Base-by-base conservation (phyloP, 179 eudicot genomes). In the Beta corolliflora region DNA sequence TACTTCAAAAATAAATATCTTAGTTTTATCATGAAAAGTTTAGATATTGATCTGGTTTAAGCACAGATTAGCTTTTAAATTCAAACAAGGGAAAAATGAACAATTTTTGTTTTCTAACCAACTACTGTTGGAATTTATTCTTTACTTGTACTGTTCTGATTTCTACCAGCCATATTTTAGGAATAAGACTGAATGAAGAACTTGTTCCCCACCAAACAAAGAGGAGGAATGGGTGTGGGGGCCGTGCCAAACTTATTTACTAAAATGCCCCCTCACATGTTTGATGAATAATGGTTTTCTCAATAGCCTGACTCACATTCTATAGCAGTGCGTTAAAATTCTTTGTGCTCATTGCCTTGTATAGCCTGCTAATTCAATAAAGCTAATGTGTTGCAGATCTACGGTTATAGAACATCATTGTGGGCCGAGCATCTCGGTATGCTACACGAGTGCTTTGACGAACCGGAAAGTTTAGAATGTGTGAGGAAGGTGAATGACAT, bases 351-450 rank as follows among this genome's bases (percentile, higher is more conserved):
- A 36, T 36, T 29, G 29, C 9, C 18, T 29, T 58, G 23, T 29
- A 54, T 16, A 58, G 23, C 77, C 15, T 63, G 73, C 54, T 71
- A 16, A 65, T 18, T 53, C 48, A 46, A 7, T 75, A 25, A 80
- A 77, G 44, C 50, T 54, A 55, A 23, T 83, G 11, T 66, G 59
- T 23, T 87, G 86, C 87, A 94, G 98, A 81, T 94, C 16, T 92
- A 94, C 56, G 98, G 98, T 68, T 94, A 94, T 82, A 85, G 97
- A 88, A 89, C 86, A 84, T 94, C 98, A 7, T 85, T 94, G 76
- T 92, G 98, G 98, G 97, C 95, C 13, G 98, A 94, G 83, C 98
- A 94, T 81, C 85, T 92, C 15, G 95, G 91, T 61, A 84, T 54
- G 74, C 44, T 90, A 16, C 87, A 94, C 14, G 85, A 86, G 52